These are phyloP conservation scores for Dioscorea zingiberensis DNA, from an alignment of 106 monocot species.

Conservation along the genomic window DNA sequence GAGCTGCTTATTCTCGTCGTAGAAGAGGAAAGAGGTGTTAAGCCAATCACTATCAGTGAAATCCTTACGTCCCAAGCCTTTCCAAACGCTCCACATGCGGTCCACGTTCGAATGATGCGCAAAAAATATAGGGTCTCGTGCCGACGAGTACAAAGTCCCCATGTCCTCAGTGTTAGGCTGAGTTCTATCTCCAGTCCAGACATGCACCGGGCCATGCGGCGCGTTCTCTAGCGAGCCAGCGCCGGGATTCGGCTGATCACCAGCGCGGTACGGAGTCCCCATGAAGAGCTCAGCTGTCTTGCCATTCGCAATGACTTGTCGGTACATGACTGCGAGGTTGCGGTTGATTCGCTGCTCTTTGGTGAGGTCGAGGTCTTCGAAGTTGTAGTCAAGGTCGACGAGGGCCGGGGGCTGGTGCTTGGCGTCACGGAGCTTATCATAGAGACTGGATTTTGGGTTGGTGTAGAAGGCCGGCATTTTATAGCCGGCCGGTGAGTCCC, in stretches of 20 bases:
- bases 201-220: neutral
- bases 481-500: conserved; percentile 27
- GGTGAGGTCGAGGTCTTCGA: neutral
- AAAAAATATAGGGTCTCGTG: neutral
- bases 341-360: neutral
- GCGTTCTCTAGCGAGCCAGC: conserved; percentile 1
- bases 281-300: neutral
- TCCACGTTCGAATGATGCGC: conserved; percentile 2
- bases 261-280: neutral
- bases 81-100: conserved; percentile 1
- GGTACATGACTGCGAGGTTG: neutral
- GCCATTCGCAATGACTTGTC: neutral
- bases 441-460: neutral
- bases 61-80: neutral
- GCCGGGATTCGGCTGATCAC: neutral
- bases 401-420: neutral
- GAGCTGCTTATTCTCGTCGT: conserved; percentile 5
- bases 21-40: conserved; percentile 31
- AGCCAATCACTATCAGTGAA: conserved; percentile 8
- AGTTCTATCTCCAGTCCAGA: conserved; percentile 1
- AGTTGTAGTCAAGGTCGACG: neutral
- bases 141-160: neutral
- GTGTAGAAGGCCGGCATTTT: conserved; percentile 16
- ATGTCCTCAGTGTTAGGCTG: conserved; percentile 1
- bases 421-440: neutral